These are phyloP conservation scores for Exophiala phaeomuriformis DNA, from an alignment of 2,329 filamentous ascomycete genomes.

Conservation along the genomic window DNA sequence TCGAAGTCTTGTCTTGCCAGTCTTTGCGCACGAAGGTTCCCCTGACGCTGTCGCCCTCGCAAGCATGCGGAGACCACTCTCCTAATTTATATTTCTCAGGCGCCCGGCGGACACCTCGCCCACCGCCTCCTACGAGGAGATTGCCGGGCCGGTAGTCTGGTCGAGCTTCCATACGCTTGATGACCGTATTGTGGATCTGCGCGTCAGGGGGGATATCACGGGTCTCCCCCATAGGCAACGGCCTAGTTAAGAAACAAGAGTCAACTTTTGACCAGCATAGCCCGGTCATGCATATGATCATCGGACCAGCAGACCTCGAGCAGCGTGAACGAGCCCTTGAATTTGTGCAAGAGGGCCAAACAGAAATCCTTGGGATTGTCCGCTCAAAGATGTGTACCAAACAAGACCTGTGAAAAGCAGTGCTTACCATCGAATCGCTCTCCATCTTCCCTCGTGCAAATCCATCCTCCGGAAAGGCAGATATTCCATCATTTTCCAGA, in stretches of 20 bases:
- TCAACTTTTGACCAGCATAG: neutral
- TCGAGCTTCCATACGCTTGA: conserved; percentile 61
- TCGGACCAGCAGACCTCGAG: neutral
- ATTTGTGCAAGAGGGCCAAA: too few relatives aligned
- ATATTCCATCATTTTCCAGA: conserved; percentile 75
- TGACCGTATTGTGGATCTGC: conserved; percentile 65
- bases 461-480: conserved; percentile 77
- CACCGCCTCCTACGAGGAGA: conserved; percentile 70
- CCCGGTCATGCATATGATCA: too few relatives aligned
- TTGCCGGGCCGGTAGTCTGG: conserved; percentile 66
- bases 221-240: conserved; percentile 67
- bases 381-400: neutral
- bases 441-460: conserved; percentile 55
- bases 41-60: conserved; percentile 60
- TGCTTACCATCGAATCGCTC: conserved; percentile 61
- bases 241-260: conserved; percentile 31
- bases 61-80: conserved; percentile 60
- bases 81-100: conserved; percentile 59
- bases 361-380: too few relatives aligned
- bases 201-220: conserved; percentile 67
- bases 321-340: neutral
- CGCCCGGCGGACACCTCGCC: conserved; percentile 58
- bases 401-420: neutral
- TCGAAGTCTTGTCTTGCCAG: neutral
- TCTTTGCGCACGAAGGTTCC: conserved; percentile 37